These are phyloP conservation scores for Leccinum subgranulosum DNA, from an alignment of 768 basidiomycete genomes.

Conservation along the genomic window DNA sequence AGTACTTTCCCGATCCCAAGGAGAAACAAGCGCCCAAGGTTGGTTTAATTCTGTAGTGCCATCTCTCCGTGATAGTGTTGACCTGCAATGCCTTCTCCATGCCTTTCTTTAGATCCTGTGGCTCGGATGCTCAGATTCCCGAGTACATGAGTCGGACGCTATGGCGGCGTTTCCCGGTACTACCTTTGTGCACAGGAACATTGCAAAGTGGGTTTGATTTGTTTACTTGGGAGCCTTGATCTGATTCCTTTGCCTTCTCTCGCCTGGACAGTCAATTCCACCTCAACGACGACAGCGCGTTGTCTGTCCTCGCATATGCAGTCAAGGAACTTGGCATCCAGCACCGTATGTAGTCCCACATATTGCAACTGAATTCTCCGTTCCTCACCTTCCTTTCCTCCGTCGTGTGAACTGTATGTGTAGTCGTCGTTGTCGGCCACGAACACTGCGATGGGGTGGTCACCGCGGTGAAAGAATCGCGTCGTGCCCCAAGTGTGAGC, in stretches of 20 bases:
- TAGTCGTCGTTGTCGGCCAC: conserved; percentile 82
- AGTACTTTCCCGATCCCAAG: conserved; percentile 15
- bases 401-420: conserved; percentile 4
- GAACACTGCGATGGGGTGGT: conserved; percentile 75
- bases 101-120: conserved; percentile 55
- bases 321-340: conserved; percentile 62
- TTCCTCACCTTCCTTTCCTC: background rate
- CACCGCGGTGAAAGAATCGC: conserved; percentile 29
- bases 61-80: background rate
- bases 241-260: background rate
- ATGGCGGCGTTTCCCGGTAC: conserved; percentile 71
- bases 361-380: no score
- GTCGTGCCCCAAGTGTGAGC: conserved; percentile 46
- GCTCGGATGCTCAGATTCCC: conserved; percentile 83
- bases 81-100: background rate
- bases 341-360: conserved; percentile 54
- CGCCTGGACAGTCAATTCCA: conserved; percentile 71
- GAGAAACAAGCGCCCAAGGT: conserved; percentile 20
- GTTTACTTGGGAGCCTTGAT: background rate
- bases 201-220: conserved; percentile 53
- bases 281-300: conserved; percentile 61
- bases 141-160: conserved; percentile 78
- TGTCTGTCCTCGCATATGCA: conserved; percentile 73
- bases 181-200: conserved; percentile 82
- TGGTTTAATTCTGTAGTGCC: background rate